Base-by-base conservation (phyloP, 2,329 filamentous ascomycete species). In the Bisporella sp. region DNA sequence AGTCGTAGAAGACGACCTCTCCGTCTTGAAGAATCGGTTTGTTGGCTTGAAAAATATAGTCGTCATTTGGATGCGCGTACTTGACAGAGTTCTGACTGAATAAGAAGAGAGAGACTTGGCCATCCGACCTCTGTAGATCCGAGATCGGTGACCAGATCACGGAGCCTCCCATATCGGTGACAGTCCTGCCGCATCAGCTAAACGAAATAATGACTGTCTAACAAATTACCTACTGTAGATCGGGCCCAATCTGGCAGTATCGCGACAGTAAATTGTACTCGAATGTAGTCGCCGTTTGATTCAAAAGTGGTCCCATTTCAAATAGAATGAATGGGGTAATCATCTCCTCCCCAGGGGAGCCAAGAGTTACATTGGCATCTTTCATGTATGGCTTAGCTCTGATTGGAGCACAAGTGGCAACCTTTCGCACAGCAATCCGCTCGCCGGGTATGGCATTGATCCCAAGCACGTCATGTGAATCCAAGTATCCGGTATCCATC, bases 61-160 rank as follows among this genome's bases (percentile, higher is more conserved):
- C 67, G 21, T 61, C 49, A 31, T 60, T 59, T 2, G 59, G 56
- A 6, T 54, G 46, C 1, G 47, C 45, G 50, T 62, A 69, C 7
- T 40, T 35, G 28, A 70, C 56, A 13, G 45, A 48, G 33, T 64
- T 65, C 4, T 57, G 48, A 6, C 58, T 56, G 3, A 69, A 57
- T 51, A 66, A 67, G 43, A 67, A 59, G 6, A 69, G 40, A 12
- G 58, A 56, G 9, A 64, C 47, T 43, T 70, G 67, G 6, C 62
- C 62, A 41, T 68, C 59, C 4, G 50, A 54, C n/a, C 55, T 53
- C 3, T 54, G 54, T 39, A 70, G 61, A 31, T 56, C 57, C 8
- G 60, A 55, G 31, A 66, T 62, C 3, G 67, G 63, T 4, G 37
- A 9, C 59, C 57, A 63, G 11, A 29, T 37, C 30, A 39, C 39